phyloP scores from a whole-genome alignment of 169 alveolate genomes.

The Cryptosporidium muris region DNA sequence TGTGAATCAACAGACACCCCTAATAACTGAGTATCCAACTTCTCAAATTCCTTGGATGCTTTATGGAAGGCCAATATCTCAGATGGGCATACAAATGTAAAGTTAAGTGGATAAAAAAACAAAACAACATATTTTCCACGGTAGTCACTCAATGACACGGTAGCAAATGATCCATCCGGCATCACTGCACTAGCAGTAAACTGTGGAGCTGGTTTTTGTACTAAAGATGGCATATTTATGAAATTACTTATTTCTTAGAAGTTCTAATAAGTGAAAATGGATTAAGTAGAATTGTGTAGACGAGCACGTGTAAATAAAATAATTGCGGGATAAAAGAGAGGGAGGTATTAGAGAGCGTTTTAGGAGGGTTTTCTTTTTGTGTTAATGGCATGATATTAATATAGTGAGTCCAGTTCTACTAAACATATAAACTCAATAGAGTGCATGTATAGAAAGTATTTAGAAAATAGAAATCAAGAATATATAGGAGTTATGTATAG shows the following conservation, averaged over 20 bases:
- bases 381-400: neutral
- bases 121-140: conserved; percentile 95
- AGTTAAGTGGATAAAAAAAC: conserved; percentile 99
- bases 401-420: neutral
- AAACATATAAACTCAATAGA: neutral
- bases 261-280: neutral
- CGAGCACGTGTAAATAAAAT: too few relatives aligned
- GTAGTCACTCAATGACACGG: conserved; percentile 89
- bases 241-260: neutral
- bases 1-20: conserved; percentile 97
- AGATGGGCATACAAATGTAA: conserved; percentile 99
- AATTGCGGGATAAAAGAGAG: neutral
- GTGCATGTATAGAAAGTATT: too few relatives aligned
- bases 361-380: neutral
- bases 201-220: conserved; percentile 90
- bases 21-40: conserved; percentile 88
- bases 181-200: conserved; percentile 94
- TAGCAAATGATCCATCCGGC: conserved; percentile 91
- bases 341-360: neutral
- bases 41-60: conserved; percentile 91
- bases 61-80: conserved; percentile 96
- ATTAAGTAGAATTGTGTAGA: too few relatives aligned
- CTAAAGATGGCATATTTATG: conserved; percentile 26
- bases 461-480: too few relatives aligned
- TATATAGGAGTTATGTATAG: neutral